These are phyloP conservation scores for Pleurotus sapidus DNA, from an alignment of 768 basidiomycete species.

Conservation along the genomic window DNA sequence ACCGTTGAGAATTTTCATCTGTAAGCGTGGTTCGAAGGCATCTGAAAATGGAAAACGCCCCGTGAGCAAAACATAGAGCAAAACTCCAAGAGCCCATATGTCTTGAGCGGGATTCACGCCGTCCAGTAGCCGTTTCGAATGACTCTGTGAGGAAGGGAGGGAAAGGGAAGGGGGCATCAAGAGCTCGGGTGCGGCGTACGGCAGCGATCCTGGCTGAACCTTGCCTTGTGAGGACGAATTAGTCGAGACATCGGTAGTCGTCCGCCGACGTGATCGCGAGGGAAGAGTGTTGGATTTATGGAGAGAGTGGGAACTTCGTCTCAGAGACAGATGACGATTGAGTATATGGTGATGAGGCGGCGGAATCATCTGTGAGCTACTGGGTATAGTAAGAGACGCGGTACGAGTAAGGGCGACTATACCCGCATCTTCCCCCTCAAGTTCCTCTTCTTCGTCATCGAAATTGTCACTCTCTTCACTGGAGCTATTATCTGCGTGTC, in stretches of 20 bases:
- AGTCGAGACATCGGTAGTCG: not conserved
- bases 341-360: not conserved
- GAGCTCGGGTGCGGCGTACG: conserved; percentile 89
- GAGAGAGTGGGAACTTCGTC: not conserved
- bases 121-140: conserved; percentile 25
- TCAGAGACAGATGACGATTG: conserved; percentile 2
- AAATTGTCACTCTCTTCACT: conserved; percentile 32
- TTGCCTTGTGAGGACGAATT: not conserved
- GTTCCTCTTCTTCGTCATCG: conserved; percentile 30
- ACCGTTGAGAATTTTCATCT: conserved; percentile 90
- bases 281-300: not conserved
- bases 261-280: not conserved
- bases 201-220: conserved; percentile 79
- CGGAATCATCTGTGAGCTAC: not conserved
- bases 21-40: conserved; percentile 85
- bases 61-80: conserved; percentile 82
- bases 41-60: conserved; percentile 88
- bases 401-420: conserved; percentile 17
- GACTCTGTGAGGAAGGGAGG: not conserved
- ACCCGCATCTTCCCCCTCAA: conserved; percentile 23
- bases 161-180: conserved; percentile 46
- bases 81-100: conserved; percentile 92
- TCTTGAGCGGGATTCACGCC: conserved; percentile 76
- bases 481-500: not conserved
- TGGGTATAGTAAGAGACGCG: conserved; percentile 6